These are phyloP conservation scores for Parietichytrium sp. DNA, from an alignment of 108 stramenopile species.

Conservation along the genomic window DNA sequence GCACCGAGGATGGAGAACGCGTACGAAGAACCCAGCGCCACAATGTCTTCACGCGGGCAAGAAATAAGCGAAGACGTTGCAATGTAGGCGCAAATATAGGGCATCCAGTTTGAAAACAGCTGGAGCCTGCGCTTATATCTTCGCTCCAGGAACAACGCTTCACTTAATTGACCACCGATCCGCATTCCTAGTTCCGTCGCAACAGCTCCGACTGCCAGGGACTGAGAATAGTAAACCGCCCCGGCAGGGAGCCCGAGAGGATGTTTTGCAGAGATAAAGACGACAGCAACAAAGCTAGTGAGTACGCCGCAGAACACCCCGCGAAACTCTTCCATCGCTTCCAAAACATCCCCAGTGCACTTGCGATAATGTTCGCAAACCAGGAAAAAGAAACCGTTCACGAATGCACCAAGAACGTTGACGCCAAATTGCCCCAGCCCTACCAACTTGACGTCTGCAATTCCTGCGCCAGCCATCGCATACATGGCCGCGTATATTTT, in stretches of 20 bases:
- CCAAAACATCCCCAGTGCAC: neutral
- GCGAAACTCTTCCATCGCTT: neutral
- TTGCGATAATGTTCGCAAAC: neutral
- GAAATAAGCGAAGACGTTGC: neutral
- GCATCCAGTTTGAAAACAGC: neutral
- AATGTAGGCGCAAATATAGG: constrained; percentile 18
- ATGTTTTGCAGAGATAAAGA: constrained; percentile 6
- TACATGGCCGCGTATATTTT: constrained; percentile 2
- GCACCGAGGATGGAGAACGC: neutral
- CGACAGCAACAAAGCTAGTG: constrained; percentile 3
- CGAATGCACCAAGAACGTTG: neutral
- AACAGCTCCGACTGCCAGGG: neutral
- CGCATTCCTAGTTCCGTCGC: constrained; percentile 2
- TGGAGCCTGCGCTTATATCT: neutral
- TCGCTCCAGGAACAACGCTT: neutral
- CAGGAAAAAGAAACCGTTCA: neutral
- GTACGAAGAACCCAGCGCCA: neutral
- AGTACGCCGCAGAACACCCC: neutral
- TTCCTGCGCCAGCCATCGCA: neutral
- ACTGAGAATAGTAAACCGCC: neutral
- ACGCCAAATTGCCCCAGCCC: neutral
- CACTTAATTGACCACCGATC: neutral
- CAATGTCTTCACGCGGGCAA: neutral
- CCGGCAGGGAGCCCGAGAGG: neutral
- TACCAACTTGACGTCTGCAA: neutral